These are phyloP conservation scores for Fonsecaea nubica DNA, from an alignment of 2,329 filamentous ascomycete species.

Conservation along the genomic window DNA sequence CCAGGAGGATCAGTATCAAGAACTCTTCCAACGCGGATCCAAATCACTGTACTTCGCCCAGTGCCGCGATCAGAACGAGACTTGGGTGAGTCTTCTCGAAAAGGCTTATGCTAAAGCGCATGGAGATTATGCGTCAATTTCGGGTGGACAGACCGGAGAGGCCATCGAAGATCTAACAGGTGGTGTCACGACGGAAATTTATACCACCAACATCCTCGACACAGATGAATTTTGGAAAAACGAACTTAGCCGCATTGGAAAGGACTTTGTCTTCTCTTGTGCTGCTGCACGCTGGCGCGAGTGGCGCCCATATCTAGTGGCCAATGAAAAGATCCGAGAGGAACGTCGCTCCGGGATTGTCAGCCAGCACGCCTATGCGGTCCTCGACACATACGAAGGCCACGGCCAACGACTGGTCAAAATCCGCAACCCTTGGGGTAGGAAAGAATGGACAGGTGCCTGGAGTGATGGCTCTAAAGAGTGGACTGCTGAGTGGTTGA, in stretches of 20 bases:
- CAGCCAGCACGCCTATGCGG: conserved; percentile 63
- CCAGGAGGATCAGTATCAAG: conserved; percentile 73
- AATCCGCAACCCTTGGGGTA: conserved; percentile 78
- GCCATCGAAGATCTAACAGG: conserved; percentile 65
- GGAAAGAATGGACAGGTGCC: conserved; percentile 78
- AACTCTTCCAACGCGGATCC: conserved; percentile 75
- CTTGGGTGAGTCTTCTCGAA: conserved; percentile 80
- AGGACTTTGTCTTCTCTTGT: conserved; percentile 68
- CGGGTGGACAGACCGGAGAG: conserved; percentile 74
- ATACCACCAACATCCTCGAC: conserved; percentile 60
- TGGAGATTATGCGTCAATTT: conserved; percentile 76
- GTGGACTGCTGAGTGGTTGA: conserved; percentile 81
- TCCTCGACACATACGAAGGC: conserved; percentile 66
- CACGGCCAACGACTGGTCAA: conserved; percentile 67
- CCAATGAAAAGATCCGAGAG: conserved; percentile 40
- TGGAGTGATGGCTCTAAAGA: conserved; percentile 85
- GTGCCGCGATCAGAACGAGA: conserved; percentile 77
- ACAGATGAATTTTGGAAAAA: conserved; percentile 83
- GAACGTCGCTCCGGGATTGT: conserved; percentile 53
- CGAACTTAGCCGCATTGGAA: conserved; percentile 78
- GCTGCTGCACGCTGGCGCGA: conserved; percentile 51
- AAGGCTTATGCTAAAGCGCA: conserved; percentile 81
- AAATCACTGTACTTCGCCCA: conserved; percentile 80
- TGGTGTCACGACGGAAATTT: conserved; percentile 56
- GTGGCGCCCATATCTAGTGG: conserved; percentile 36